Conservation (phyloP, 2,329 filamentous ascomycete species). For the Colletotrichum camelliae region DNA sequence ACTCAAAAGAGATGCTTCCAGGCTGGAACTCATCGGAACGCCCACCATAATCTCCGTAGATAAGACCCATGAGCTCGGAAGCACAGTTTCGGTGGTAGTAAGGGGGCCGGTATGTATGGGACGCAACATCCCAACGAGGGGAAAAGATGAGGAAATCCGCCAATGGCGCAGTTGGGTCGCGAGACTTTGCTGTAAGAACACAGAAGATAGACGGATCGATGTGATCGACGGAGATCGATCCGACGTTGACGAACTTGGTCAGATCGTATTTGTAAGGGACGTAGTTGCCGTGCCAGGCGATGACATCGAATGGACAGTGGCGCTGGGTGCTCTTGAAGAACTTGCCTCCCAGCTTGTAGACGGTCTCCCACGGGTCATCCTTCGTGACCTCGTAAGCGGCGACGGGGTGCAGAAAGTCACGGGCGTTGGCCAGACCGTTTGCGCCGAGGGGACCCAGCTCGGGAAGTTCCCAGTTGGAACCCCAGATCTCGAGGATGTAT, state of each 20-base stretch:
- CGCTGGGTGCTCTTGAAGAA: constrained; percentile 66
- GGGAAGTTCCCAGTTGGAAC: constrained; percentile 68
- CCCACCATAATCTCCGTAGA: constrained; percentile 37
- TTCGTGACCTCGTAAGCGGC: constrained; percentile 61
- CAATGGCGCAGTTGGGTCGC: constrained; percentile 56
- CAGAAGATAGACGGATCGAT: constrained; percentile 71
- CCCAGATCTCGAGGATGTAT: constrained; percentile 72
- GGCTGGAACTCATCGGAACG: constrained; percentile 48
- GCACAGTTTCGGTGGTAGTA: constrained; percentile 70
- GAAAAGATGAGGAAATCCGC: constrained; percentile 73
- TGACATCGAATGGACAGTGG: constrained; percentile 74
- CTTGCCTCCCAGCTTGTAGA: constrained; percentile 66
- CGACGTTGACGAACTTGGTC: constrained; percentile 63
- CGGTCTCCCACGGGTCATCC: constrained; percentile 59
- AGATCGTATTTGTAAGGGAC: constrained; percentile 64
- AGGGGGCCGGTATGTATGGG: constrained; percentile 67
- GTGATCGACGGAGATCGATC: constrained; percentile 65
- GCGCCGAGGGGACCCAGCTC: constrained; percentile 71
- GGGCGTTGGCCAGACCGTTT: constrained; percentile 68
- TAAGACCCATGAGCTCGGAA: constrained; percentile 61
- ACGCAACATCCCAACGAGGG: constrained; percentile 67
- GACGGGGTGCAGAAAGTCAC: constrained; percentile 69
- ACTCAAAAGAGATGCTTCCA: constrained; percentile 47
- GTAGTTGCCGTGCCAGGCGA: constrained; percentile 76
- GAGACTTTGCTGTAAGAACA: constrained; percentile 65